Evolutionary conservation across 2,329 filamentous ascomycete species (phyloP).

Genomic region (Periconia macrospinosa): DNA sequence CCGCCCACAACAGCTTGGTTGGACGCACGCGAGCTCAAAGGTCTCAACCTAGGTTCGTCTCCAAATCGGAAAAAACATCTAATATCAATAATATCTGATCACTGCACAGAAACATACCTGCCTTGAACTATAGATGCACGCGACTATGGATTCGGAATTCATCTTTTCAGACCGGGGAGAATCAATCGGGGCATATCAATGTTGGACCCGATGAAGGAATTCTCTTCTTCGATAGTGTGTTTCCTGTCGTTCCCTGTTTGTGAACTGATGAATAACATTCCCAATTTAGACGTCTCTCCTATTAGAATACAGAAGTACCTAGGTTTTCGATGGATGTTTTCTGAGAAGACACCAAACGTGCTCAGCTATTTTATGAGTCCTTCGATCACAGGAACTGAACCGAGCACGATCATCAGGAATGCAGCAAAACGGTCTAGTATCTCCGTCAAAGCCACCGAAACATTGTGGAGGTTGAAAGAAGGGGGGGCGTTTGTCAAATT

Average conservation of each 20-base stretch:
- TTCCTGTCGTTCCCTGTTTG: neutral
- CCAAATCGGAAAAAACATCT: no score
- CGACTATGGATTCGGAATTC: constrained; percentile 22
- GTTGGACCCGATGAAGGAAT: constrained; percentile 76
- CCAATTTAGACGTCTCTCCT: constrained; percentile 75
- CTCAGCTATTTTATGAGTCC: constrained; percentile 57
- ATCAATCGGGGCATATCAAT: constrained; percentile 80
- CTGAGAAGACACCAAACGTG: constrained; percentile 51
- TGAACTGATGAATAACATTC: constrained; percentile 2
- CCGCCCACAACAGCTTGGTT: constrained; percentile 4
- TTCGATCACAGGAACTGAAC: constrained; percentile 57
- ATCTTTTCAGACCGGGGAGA: constrained; percentile 55
- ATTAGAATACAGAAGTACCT: constrained; percentile 69
- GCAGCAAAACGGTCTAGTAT: constrained; percentile 63
- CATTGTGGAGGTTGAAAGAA: constrained; percentile 84
- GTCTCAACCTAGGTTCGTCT: neutral
- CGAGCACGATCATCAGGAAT: constrained; percentile 55
- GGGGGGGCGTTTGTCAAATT: constrained; percentile 94
- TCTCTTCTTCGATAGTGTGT: constrained; percentile 84
- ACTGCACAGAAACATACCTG: constrained; percentile 13
- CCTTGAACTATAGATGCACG: constrained; percentile 6
- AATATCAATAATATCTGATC: constrained; percentile 16
- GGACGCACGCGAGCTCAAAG: constrained; percentile 5
- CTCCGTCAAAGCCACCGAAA: constrained; percentile 73
- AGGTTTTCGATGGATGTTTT: constrained; percentile 53